Base-by-base conservation (phyloP, 2,329 filamentous ascomycete species). In the Penicillium sp. region DNA sequence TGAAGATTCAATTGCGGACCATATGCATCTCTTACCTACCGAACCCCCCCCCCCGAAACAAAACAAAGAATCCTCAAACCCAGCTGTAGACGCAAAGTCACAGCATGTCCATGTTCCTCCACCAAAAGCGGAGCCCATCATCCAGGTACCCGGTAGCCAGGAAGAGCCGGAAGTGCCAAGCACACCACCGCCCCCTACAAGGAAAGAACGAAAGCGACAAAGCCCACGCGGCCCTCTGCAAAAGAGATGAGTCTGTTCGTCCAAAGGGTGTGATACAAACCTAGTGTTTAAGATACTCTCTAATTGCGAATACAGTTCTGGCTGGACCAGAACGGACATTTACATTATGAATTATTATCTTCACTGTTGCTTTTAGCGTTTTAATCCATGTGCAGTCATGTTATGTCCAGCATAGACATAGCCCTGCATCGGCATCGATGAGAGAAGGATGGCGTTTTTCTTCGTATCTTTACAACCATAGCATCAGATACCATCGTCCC, bases 111-210 rank as follows among this genome's bases (percentile, higher is more conserved):
- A 19, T 36, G 22, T 30, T 37, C 9, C 25, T 28, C 16, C 38
- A 11, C 40, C 41, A 19, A 48, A 45, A 12, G 53, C 49, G 6
- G 26, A 49, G 12, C 67, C 67, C 17, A 44, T 67, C 2, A 46
- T 69, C 35, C 63, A 69, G 19, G 67, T 72, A 17, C 68, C 66
- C 2, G 64, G 70, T 46, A 72, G 69, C 36, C 69, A 73, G 53
- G 66, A 71, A 42, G 25, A 52, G 12, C 31, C 28, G n/a, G 54
- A 45, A 37, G 45, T 33, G 14, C 36, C 37, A 17, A 59, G 44
- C 17, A 72, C 70, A 31, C 70, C 69, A 10, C 59, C 30, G 11
- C 11, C 68, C 5, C 55, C 50, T 19, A 48, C 42, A 14, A 40
- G 43, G n/a, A 19, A 37, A 14, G 49, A 33, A 12, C 36, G 41